These are phyloP conservation scores for Xylaria curta DNA, from an alignment of 495 filamentous ascomycete genomes.

Conservation along the genomic window DNA sequence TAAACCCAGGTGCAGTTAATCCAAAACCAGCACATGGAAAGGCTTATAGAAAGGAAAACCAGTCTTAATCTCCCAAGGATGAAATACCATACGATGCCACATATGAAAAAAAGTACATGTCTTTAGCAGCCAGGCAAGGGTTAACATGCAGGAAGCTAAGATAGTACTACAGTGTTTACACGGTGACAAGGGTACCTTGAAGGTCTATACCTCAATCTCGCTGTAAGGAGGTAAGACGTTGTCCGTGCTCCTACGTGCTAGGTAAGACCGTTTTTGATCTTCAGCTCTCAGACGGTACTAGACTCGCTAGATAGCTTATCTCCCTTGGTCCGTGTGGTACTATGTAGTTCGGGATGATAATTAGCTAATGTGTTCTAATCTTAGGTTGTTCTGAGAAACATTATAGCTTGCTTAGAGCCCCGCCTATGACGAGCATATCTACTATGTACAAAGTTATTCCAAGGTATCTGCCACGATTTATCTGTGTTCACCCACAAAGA, in stretches of 20 bases:
- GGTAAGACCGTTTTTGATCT: neutral
- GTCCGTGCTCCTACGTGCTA: neutral
- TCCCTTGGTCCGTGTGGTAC: neutral
- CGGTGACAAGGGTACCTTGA: neutral
- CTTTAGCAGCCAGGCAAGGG: neutral
- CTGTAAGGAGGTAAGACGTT: neutral
- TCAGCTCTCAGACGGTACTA: neutral
- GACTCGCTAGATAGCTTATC: slow-evolving; percentile 17
- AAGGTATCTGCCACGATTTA: neutral
- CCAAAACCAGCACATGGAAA: neutral
- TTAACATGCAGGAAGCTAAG: neutral
- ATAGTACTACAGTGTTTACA: slow-evolving; percentile 1
- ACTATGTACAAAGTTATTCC: neutral
- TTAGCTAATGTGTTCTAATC: neutral
- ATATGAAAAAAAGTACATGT: neutral
- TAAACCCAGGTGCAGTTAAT: neutral
- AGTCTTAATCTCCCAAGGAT: neutral
- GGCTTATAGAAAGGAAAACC: neutral
- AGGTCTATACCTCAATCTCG: neutral
- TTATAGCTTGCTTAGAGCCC: neutral
- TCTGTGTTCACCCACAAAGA: neutral
- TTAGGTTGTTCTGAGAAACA: neutral
- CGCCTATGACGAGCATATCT: slow-evolving; percentile 1
- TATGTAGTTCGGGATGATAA: neutral
- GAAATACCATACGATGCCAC: neutral